A percentile compares a stretch with the other conserved stretches of the same genome.
Conservation (phyloP, 2,329 filamentous ascomycete species). For the Fusarium sacchari region DNA sequence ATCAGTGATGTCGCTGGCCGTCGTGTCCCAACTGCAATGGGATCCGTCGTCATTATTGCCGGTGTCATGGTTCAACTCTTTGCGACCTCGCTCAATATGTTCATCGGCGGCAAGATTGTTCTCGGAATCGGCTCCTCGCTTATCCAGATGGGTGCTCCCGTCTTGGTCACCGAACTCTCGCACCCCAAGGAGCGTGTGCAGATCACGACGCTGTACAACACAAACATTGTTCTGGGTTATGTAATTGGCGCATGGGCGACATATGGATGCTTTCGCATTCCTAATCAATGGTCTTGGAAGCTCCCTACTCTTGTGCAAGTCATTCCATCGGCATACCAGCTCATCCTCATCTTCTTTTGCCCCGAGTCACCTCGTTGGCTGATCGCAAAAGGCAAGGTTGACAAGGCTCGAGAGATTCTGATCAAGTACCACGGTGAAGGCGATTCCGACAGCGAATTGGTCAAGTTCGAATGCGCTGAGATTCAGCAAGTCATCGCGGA, state of each 20-base stretch:
- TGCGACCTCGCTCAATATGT: conserved; percentile 49
- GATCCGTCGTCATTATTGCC: conserved; percentile 52
- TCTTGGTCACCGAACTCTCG: conserved; percentile 55
- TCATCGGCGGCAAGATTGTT: conserved; percentile 52
- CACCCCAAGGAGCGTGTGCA: conserved; percentile 50
- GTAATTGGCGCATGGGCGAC: conserved; percentile 40
- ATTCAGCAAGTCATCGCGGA: conserved; percentile 59
- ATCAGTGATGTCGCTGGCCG: conserved; percentile 50
- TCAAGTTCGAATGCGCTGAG: conserved; percentile 59
- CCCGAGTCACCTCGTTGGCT: conserved; percentile 71
- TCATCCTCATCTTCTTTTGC: conserved; percentile 59
- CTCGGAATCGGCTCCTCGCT: conserved; percentile 51
- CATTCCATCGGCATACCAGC: conserved; percentile 54
- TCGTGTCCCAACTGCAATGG: conserved; percentile 48
- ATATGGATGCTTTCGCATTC: conserved; percentile 37
- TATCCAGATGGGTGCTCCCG: conserved; percentile 55
- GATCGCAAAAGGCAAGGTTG: conserved; percentile 59
- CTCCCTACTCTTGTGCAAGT: conserved; percentile 62
- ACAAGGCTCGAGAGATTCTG: conserved; percentile 62
- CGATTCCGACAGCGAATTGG: conserved; percentile 55
- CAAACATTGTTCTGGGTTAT: conserved; percentile 33
- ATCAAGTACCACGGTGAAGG: conserved; percentile 63
- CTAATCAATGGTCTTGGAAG: conserved; percentile 34
- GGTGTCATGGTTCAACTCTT: conserved; percentile 52
- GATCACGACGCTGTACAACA: conserved; percentile 38